Conservation (phyloP, 768 basidiomycete species). For the Chalciporus piperatus region DNA sequence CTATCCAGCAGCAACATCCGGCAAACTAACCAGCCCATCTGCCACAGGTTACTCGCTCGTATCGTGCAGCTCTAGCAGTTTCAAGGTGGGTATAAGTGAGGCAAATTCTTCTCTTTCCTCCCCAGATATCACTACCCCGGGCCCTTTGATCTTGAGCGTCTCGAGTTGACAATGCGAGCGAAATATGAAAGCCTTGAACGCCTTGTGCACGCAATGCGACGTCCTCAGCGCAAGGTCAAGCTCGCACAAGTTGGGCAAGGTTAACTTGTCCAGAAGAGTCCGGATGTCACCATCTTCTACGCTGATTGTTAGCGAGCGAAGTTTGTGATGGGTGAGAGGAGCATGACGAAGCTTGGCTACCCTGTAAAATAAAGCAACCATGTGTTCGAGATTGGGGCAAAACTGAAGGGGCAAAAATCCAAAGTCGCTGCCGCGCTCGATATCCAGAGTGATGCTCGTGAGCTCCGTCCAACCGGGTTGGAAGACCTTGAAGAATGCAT, state of each 20-base stretch:
- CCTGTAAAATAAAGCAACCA: background rate
- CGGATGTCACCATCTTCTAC: background rate
- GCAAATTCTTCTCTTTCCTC: background rate
- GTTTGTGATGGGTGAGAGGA: background rate
- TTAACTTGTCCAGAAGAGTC: background rate
- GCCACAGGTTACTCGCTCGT: background rate
- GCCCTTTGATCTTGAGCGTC: background rate
- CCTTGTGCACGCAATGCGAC: background rate
- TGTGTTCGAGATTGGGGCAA: background rate
- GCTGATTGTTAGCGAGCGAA: background rate
- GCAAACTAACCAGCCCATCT: no score
- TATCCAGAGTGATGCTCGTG: background rate
- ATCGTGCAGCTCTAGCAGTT: background rate
- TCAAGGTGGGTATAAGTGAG: background rate
- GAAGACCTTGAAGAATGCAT: background rate
- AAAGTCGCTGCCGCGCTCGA: background rate
- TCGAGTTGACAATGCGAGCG: background rate
- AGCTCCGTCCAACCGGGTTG: background rate
- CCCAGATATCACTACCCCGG: background rate
- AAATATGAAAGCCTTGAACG: background rate
- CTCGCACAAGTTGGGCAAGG: background rate
- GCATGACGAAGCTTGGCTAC: no score
- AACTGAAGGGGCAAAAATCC: background rate
- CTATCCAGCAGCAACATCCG: no score
- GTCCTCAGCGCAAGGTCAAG: background rate